Base-by-base conservation (phyloP, 345 rosid genomes). In the Bruguiera parviflora region DNA sequence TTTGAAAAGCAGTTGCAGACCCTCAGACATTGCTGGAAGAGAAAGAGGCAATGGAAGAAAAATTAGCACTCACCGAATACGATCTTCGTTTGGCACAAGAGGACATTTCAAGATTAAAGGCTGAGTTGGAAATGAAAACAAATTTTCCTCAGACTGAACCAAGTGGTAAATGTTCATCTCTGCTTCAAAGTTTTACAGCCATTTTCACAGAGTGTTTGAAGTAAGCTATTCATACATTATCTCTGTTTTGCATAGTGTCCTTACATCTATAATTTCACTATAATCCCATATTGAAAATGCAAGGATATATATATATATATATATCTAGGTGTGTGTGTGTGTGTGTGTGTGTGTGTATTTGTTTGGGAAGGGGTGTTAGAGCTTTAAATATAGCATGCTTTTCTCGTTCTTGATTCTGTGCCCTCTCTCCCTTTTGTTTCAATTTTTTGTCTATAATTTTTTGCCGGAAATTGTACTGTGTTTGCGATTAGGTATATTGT, bases 51-150 rank as follows among this genome's bases (percentile, higher is more conserved):
- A 73, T 84, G 47, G 84, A 81, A 65, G 97, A 89, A 83, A 94
- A 89, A 75, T 69, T 94, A 70, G 92, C 97, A 63, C 79, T 94
- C 53, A 82, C 88, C 66, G 92, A 91, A 70, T 94, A 91, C 60
- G 97, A 91, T 74, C 83, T 94, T 64, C 96, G 98, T 64, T 83
- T 94, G 71, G 95, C 96, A 3, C 85, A 91, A 78, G 98, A 94
- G 86, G 98, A 94, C 79, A 78, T 85, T 81, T 64, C 83, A 53
- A 89, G 85, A 76, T 83, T 89, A 73, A 87, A 91, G 80, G 61
- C 81, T 33, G 97, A 94, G 20, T 82, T 91, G 74, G 82, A 81
- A 78, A 87, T 81, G 90, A 88, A 86, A 75, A 72, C 83, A 58
- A 89, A 85, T 64, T 65, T 57, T 29, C 72, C 81, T 6, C 78